These are phyloP conservation scores for Annulohypoxylon maeteangense DNA, from an alignment of 495 filamentous ascomycete species.

Conservation along the genomic window DNA sequence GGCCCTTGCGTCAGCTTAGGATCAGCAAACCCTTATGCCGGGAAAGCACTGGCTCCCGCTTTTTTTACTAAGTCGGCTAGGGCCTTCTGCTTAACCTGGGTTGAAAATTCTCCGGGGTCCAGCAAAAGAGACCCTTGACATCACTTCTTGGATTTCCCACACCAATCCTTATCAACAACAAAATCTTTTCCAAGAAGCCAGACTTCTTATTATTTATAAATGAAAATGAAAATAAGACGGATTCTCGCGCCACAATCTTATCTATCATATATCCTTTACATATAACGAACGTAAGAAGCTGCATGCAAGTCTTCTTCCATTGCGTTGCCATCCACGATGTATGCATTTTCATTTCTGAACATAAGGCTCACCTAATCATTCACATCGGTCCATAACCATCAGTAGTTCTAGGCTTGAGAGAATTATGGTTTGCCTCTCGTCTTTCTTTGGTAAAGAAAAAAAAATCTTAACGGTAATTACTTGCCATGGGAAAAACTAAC, in stretches of 20 bases:
- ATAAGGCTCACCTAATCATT: not conserved
- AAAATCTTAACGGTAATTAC: not conserved
- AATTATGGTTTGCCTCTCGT: not conserved
- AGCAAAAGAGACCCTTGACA: slow-evolving; percentile 28
- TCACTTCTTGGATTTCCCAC: slow-evolving; percentile 32
- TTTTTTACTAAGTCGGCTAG: slow-evolving; percentile 20
- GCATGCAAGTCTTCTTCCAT: not conserved
- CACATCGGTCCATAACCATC: not conserved
- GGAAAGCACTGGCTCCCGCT: slow-evolving; percentile 34
- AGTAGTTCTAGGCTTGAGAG: not conserved
- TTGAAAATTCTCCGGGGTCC: slow-evolving; percentile 27
- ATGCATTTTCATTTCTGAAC: not conserved
- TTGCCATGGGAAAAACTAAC: not conserved
- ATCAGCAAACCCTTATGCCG: not conserved
- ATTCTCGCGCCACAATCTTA: slow-evolving; percentile 15
- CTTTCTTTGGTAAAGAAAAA: too few species aligned
- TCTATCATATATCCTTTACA: slow-evolving; percentile 10
- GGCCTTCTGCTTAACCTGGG: not conserved
- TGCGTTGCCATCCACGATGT: not conserved
- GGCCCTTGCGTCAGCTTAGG: slow-evolving; percentile 23
- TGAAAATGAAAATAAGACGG: not conserved
- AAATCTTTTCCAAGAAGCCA: not conserved
- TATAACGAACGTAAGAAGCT: not conserved
- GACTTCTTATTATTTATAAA: not conserved
- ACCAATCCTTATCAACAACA: slow-evolving; percentile 20